Base-by-base conservation (phyloP, 768 basidiomycete genomes). In the Tephrocybe sp. region DNA sequence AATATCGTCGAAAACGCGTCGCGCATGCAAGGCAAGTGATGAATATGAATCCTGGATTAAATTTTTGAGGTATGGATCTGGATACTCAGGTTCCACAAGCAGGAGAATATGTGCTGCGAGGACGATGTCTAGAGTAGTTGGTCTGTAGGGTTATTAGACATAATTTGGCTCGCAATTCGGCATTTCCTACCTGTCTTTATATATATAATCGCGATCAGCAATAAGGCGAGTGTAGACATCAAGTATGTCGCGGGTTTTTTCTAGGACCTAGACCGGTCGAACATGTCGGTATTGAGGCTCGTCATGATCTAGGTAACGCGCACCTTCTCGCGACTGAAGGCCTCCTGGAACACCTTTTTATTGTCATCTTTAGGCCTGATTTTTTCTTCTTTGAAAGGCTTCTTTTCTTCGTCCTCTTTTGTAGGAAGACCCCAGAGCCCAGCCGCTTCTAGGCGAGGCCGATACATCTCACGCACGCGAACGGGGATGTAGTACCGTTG, bases 401-500 rank as follows among this genome's bases (percentile, higher is more conserved):
- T 71, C 54, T 80, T 77, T 30, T 75, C 68, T 50, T 76, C 65
- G 26, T 26, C 7, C 51, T 75, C 73, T 33, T 75, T 69, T 1
- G 61, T 66, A 11, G 72, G 65, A 5, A 70, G 53, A 57, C 65
- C 71, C 88, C 89, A 90, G 19, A 91, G 62, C 9, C 82, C 86
- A 22, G 76, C 76, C 7, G 75, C 75, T 61, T 86, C 79, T 32
- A 92, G 68, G 12, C 86, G 78, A 11, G 77, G 70, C 47, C 67
- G 74, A 56, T 84, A 79, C 14, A 73, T 62, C 22, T 76, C 71
- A 34, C 87, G 78, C 30, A 91, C 75, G 14, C 88, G 78, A 5
- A 64, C 60, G 0, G 89, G 84, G 6, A 88, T 79, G 60, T 86
- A 92, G 62, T 89, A 92, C 8, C 82, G 76, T 59, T 87, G 86